These are phyloP conservation scores for Zasmidium cellare DNA, from an alignment of 2,329 filamentous ascomycete species.

Conservation along the genomic window DNA sequence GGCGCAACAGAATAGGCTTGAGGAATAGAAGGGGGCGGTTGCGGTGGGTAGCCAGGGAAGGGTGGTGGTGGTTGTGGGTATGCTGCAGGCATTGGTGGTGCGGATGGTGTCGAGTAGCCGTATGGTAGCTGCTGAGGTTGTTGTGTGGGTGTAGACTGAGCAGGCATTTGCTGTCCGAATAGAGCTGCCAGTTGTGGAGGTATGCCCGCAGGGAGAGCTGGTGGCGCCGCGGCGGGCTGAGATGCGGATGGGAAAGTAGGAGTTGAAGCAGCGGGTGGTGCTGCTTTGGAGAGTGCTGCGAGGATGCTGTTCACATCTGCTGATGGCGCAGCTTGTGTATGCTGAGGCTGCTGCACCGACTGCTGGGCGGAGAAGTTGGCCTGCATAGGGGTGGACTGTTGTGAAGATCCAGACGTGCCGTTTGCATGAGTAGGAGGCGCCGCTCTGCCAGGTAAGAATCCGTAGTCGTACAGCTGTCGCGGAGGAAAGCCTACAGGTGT, in stretches of 20 bases:
- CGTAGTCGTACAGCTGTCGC: constrained; percentile 32
- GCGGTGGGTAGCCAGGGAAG: constrained; percentile 29
- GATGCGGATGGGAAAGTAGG: constrained; percentile 20
- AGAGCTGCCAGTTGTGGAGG: constrained; percentile 27
- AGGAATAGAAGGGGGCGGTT: constrained; percentile 36
- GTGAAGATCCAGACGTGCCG: constrained; percentile 8
- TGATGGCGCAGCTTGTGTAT: constrained; percentile 19
- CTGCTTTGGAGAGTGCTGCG: constrained; percentile 34
- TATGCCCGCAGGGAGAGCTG: constrained; percentile 9
- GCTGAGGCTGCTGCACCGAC: constrained; percentile 14
- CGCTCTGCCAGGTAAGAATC: constrained; percentile 26
- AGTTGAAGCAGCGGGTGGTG: constrained; percentile 24
- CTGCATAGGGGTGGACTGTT: constrained; percentile 10
- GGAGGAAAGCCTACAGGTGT: constrained; percentile 34
- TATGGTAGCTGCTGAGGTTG: constrained; percentile 15
- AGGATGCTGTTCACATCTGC: constrained; percentile 38
- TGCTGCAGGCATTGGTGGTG: constrained; percentile 15
- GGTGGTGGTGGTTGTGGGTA: constrained; percentile 17
- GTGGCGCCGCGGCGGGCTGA: constrained; percentile 20
- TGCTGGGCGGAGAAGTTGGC: constrained; percentile 16
- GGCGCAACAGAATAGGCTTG: constrained; percentile 47
- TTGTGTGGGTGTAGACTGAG: constrained; percentile 12
- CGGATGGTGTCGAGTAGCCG: constrained; percentile 17
- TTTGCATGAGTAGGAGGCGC: constrained; percentile 16
- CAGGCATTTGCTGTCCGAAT: constrained; percentile 23